Base-by-base conservation (phyloP, 495 filamentous ascomycete genomes). In the Aspergillus leporis region DNA sequence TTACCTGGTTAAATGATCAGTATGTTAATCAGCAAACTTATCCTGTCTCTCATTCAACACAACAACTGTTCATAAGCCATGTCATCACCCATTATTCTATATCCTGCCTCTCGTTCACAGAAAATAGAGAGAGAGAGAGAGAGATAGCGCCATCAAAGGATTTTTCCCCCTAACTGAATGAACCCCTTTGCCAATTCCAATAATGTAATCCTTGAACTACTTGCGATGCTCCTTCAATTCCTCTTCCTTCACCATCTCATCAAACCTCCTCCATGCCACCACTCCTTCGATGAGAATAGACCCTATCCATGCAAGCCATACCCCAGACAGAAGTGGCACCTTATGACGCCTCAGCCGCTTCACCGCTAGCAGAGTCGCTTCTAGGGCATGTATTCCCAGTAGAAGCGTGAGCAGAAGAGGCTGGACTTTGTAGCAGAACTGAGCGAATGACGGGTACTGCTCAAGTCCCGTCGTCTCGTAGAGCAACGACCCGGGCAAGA, bases 291-390 rank as follows among this genome's bases (percentile, higher is more conserved):
- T 64, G 50, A 87, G 80, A 43, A 70, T 77, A 31, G 77, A 80
- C 16, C 66, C 58, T 21, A 85, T 61, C 89, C 89, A 92, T 41
- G 66, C 63, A 73, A 79, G 85, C 87, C 88, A 92, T 51, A 85
- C 51, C 36, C 54, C 41, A 30, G 78, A 81, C 10, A 77, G 67
- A 31, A 77, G 62, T 23, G 74, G 68, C n/a, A 91, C 83, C 4
- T 74, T 74, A 71, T 88, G 79, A 65, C 77, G 85, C 55, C 67
- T 64, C 68, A 91, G 68, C 59, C 78, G 76, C 47, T 66, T 70
- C 28, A 69, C 65, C 18, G 74, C 76, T 70, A 91, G 74, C 56
- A 78, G 59, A 10, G 61, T 50, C 45, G 75, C 66, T 73, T 92
- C 89, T 3, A 66, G 38, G 0, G 71, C 13, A 72, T 92, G 90